Conservation (phyloP, 2,329 filamentous ascomycete species). For the Aspergillus tamarii region DNA sequence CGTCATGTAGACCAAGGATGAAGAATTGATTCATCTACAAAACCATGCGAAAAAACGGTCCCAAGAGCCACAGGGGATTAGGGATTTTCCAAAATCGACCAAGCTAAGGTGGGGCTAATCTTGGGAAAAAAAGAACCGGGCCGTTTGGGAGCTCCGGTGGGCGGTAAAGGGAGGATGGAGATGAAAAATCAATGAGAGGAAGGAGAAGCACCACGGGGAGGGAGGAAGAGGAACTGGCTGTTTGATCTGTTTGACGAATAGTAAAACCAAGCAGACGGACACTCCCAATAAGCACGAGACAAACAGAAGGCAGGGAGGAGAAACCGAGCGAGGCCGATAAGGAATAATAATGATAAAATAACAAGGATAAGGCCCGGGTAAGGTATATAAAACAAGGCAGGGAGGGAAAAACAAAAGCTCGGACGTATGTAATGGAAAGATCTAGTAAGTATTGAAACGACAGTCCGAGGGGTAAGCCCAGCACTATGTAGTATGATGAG, state of each 20-base stretch:
- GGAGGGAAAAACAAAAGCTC: not conserved
- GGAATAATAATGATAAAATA: not conserved
- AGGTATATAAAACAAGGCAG: not conserved
- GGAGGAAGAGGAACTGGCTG: not conserved
- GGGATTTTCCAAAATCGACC: slow-evolving; percentile 35
- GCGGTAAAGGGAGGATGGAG: slow-evolving; percentile 20
- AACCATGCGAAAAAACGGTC: slow-evolving; percentile 11
- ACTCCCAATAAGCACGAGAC: not conserved
- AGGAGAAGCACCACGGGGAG: not conserved
- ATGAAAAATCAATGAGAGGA: slow-evolving; percentile 4
- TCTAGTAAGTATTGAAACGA: not conserved
- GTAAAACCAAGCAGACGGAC: not conserved
- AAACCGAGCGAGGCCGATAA: slow-evolving; percentile 6
- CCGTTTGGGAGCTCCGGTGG: slow-evolving; percentile 22
- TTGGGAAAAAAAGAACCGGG: slow-evolving; percentile 31
- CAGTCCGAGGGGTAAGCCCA: not conserved
- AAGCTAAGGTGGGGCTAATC: slow-evolving; percentile 44
- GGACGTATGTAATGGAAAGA: slow-evolving; percentile 7
- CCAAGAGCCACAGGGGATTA: slow-evolving; percentile 18
- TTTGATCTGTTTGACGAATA: slow-evolving; percentile 3
- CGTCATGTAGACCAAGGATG: slow-evolving; percentile 55
- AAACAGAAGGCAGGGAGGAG: not conserved
- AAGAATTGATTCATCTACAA: slow-evolving; percentile 47
- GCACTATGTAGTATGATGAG: not conserved
- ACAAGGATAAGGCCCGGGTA: not conserved